Evolutionary conservation across 1,284 basidiomycete species (phyloP).

Genomic region (Spongispora temasekensis): DNA sequence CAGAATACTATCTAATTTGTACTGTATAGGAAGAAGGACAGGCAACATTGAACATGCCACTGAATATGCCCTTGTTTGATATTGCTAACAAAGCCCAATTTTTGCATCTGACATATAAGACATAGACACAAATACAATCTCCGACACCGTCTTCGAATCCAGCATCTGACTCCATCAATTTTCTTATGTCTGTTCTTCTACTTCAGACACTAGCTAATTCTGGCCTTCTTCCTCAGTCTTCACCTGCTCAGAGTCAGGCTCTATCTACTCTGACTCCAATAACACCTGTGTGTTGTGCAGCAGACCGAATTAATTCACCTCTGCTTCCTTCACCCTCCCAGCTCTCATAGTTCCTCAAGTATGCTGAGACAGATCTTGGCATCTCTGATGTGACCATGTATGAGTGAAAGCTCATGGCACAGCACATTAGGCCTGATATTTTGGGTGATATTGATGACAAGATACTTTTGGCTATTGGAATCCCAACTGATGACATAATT

Average conservation of each 20-base stretch:
- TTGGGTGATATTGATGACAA: background rate
- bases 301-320: background rate
- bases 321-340: background rate
- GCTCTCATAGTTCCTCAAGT: background rate
- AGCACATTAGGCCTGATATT: background rate
- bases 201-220: background rate
- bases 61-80: slow-evolving; percentile 5
- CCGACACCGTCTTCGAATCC: background rate
- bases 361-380: background rate
- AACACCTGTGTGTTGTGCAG: background rate
- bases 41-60: background rate
- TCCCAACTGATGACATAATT: background rate
- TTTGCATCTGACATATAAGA: slow-evolving; percentile 1
- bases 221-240: background rate
- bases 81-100: background rate
- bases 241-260: background rate
- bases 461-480: background rate
- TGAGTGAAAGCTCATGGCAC: background rate
- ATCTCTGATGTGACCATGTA: background rate
- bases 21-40: slow-evolving; percentile 6
- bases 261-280: background rate
- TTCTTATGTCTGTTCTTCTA: background rate
- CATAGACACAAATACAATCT: background rate
- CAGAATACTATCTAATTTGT: background rate
- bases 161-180: background rate